Evolutionary conservation across 805 yeast genomes (phyloP), one percentile per base, ranked within the genome.

Genomic region (Hanseniaspora clermontiae): DNA sequence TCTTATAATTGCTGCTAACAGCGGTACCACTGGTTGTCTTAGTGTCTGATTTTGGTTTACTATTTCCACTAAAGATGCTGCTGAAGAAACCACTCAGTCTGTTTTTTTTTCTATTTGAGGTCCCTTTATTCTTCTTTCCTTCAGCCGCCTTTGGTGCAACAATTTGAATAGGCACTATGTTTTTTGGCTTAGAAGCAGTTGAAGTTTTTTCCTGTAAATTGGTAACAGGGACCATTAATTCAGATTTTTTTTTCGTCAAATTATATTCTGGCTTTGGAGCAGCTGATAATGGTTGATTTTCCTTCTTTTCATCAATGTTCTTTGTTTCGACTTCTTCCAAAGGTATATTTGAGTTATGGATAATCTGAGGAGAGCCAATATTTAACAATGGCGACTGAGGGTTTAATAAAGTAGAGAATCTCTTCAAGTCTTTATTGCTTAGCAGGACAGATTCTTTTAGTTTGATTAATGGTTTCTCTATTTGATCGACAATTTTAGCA

Each of bases 391-490:
- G 52, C 5, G 52, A 49, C 14, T 49, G 43, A 5, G 54, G 54
- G 32, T 42, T 49, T 17, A 43, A 29, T 11, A 55, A 36, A 5
- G 54, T 55, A 1, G 54, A 49, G 32, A 43, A 43, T 55, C 47
- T 49, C 32, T 43, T 43, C 8, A 55, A 20, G 5, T 55, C 50
- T 43, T 31, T 43, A 11, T 38, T 45, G 31, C 51, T 49, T 24
- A 40, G n/a, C 15, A 55, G 12, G 12, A 49, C 54, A 14, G 54
- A 49, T 19, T 49, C 43, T 38, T 49, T 49, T 15, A 51, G 45
- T 52, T 63, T 61, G 37, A 59, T 36, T 52, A 56, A 40, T 20
- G 58, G 58, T 51, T 57, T 59, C 57, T 60, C 61, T 1, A 64
- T 34, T 42, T 52, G 57, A 15, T 59, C 56, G 5, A 65, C 58